Evolutionary conservation across 495 filamentous ascomycete species (phyloP), one percentile per base, ranked within the genome.

Genomic region (Penicillium antarcticum): DNA sequence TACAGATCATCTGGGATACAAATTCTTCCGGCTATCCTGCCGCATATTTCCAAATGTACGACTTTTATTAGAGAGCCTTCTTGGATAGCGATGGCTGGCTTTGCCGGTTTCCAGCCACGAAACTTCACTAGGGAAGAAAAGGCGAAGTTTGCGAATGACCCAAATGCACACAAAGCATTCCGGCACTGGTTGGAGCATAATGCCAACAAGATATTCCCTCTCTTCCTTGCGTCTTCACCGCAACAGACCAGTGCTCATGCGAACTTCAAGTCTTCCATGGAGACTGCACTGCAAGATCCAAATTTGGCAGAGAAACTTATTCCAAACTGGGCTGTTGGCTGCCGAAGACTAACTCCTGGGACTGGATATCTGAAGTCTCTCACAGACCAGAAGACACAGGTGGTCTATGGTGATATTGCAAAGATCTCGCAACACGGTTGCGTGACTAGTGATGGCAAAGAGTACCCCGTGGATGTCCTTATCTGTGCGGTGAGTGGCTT

Each of bases 11-110:
- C 61, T 19, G 62, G 55, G 4, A 60, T 65, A 26, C 81, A 86
- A 50, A 67, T 86, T 9, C 71, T 85, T 6, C 79, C 81, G 0
- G 72, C 75, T 6, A 74, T 86, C 6, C 79, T 80, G 42, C 74
- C 75, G 18, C 19, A 61, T 0, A 73, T 76, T 16, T 21, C 21
- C 11, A 48, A 48, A 17, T 26, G 41, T 8, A 54, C 41, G 2
- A 53, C 46, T 5, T 58, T 58, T 34, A 54, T 54, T 32, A 51
- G 55, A 4, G 41, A 36, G 11, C 51, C 55, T 11, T 45, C 51
- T 5, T 54, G 55, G 55, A 34, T 58, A 9, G 38, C 39, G 8
- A 35, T 45, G 1, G 12, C 47, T 3, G 42, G 42, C 12, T 8
- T 45, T 18, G n/a, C 45, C 12, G 49, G 55, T n/a, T 23, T 52